Evolutionary conservation across 495 filamentous ascomycete species (phyloP), one percentile per base, ranked within the genome.

Genomic region (Antarctomyces pellizariae): DNA sequence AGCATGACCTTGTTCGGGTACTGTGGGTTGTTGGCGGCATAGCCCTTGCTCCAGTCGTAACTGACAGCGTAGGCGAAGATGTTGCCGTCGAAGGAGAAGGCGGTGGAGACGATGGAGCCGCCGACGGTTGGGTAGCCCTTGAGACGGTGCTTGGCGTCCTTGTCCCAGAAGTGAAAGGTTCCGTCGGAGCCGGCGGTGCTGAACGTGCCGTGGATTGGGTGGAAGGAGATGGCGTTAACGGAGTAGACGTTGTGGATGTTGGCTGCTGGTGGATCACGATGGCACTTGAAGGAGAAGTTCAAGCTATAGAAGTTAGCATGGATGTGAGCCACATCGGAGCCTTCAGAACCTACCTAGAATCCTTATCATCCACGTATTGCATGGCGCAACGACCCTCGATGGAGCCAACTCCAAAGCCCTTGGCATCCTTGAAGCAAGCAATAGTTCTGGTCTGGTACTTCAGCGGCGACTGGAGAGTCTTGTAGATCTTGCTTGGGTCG

Each of bases 31-130:
- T 86, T 84, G 16, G 45, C 58, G 5, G 61, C 54, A 47, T 77
- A 84, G 7, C 83, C 83, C 49, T 89, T 89, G 43, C 72, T 75
- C 83, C 83, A 93, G 53, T 93, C 83, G 39, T 93, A 93, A 39
- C 75, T 82, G 16, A 89, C 64, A 4, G 80, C 73, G 41, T 92
- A 93, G 10, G 79, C 82, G 42, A 91, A 89, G 36, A 84, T 75
- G 37, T 54, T 66, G 25, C 80, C 83, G 27, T 52, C 66, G 25
- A 62, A 50, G 44, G 74, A 75, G 59, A 92, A 93, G 4, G 56
- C 66, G 6, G 71, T 76, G 18, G 70, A 66, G 7, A 71, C 66
- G 47, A 93, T 82, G 24, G 71, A 70, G 4, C 73, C 79, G 11
- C 75, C 74, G 8, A 79, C 75, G 18, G 67, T 59, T n/a, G 80